Conservation (phyloP, 2,329 filamentous ascomycete species). For the Verruconis gallopava region DNA sequence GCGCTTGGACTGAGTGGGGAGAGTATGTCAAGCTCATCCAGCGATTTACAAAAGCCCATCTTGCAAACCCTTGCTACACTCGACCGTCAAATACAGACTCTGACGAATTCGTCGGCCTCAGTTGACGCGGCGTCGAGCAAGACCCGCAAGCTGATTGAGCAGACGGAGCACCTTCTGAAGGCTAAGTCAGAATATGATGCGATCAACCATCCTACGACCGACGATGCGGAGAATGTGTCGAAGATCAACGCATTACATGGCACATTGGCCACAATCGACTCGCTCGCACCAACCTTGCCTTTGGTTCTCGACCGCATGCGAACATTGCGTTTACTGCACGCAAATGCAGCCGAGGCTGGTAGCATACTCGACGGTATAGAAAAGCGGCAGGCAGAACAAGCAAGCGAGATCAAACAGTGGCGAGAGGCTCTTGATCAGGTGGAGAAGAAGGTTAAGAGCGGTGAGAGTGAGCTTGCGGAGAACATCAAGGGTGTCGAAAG, state of each 20-base stretch:
- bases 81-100: constrained; percentile 63
- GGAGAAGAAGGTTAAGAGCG: constrained; percentile 59
- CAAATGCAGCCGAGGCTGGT: constrained; percentile 70
- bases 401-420: constrained; percentile 75
- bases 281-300: constrained; percentile 70
- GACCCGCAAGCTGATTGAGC: constrained; percentile 49
- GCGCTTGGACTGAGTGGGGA: constrained; percentile 66
- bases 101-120: constrained; percentile 60
- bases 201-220: constrained; percentile 4
- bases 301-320: constrained; percentile 73
- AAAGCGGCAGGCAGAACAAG: constrained; percentile 67
- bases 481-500: constrained; percentile 79
- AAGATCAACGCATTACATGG: constrained; percentile 90
- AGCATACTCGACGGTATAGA: constrained; percentile 68
- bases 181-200: constrained; percentile 14
- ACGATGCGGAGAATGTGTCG: constrained; percentile 21
- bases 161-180: constrained; percentile 60
- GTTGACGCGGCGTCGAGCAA: constrained; percentile 47
- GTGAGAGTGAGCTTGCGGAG: constrained; percentile 55
- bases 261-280: constrained; percentile 78
- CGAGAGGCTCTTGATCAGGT: constrained; percentile 66
- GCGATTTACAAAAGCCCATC: constrained; percentile 49
- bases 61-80: constrained; percentile 71
- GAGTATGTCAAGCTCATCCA: constrained; percentile 47
- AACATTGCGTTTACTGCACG: constrained; percentile 72